phyloP scores from a whole-genome alignment of 306 rosid genomes.

The Bauhinia variegata region DNA sequence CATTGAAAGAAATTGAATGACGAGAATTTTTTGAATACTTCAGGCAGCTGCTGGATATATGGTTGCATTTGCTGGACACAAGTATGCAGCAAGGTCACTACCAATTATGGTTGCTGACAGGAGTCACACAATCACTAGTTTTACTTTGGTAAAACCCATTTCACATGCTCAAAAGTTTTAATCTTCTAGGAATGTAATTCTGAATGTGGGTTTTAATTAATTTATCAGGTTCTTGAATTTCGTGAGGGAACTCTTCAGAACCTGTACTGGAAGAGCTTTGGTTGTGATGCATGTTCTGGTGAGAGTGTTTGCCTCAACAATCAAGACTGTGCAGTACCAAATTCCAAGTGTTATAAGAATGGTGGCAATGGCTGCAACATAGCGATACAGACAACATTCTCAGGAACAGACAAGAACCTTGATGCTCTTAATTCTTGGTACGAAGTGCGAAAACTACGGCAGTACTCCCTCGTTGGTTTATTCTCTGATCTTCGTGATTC shows the following conservation, averaged over 20 bases:
- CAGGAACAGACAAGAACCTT: conserved; percentile 91
- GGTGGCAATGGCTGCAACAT: conserved; percentile 66
- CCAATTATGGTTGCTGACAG: conserved; percentile 68
- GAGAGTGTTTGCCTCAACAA: conserved; percentile 65
- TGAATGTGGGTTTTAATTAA: conserved; percentile 26
- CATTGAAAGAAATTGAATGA: neutral
- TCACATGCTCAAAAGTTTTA: neutral
- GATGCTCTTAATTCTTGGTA: conserved; percentile 84
- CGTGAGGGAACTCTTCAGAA: conserved; percentile 71
- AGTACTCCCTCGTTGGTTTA: conserved; percentile 61
- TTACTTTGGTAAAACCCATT: conserved; percentile 71
- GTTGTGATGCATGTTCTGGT: conserved; percentile 61
- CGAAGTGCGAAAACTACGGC: conserved; percentile 65
- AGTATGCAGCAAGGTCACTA: conserved; percentile 91
- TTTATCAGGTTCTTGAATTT: conserved; percentile 77
- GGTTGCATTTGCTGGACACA: conserved; percentile 94
- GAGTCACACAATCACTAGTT: conserved; percentile 63
- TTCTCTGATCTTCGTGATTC: conserved; percentile 59
- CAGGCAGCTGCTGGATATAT: conserved; percentile 65
- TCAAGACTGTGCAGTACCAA: conserved; percentile 75
- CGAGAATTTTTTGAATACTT: conserved; percentile 12
- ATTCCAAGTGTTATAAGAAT: conserved; percentile 51
- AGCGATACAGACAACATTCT: conserved; percentile 72
- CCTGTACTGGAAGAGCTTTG: conserved; percentile 79
- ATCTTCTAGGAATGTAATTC: neutral